Conservation (phyloP, 176 grass and related monocot genomes). For the Sorghum bicolor region Sorghum_bicolor_NCBIv3 NC_012871.2:61337501-61338000, state of each 20-base stretch:
- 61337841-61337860: constrained; percentile 56
- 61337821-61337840: constrained; percentile 25
- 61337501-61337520: constrained; percentile 52
- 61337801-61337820: constrained; percentile 22
- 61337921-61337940: constrained; percentile 12
- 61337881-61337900: constrained; percentile 16
- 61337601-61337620: not conserved
- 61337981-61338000: not conserved
- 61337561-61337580: not conserved
- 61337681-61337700: not conserved
- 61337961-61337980: constrained; percentile 18
- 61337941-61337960: not conserved
- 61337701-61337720: constrained; percentile 38
- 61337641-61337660: constrained; percentile 41
- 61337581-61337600: not conserved
- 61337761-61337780: constrained; percentile 3
- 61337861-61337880: constrained; percentile 14
- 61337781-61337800: too few species aligned
- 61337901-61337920: not conserved
- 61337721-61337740: constrained; percentile 38
- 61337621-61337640: constrained; percentile 25
- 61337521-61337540: not conserved
- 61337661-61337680: not conserved
- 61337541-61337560: not conserved
- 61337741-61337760: constrained; percentile 59